Percentiles rank a stretch among this genome's conserved stretches.
Conservation (phyloP, 257 asterid species). For the Thymus quinquecostatus region DNA sequence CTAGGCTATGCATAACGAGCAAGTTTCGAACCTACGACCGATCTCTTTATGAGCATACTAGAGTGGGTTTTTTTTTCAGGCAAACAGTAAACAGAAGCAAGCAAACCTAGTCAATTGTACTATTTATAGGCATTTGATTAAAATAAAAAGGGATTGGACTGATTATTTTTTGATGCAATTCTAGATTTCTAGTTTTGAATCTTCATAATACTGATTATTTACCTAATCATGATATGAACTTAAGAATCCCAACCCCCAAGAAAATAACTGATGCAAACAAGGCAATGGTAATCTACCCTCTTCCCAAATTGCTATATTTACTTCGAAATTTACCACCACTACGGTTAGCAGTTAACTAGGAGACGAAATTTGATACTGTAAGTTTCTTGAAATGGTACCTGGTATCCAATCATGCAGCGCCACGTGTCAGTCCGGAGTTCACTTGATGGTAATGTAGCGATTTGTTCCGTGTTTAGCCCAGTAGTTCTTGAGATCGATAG, state of each 20-base stretch:
- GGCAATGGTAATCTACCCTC: background rate
- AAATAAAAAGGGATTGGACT: background rate
- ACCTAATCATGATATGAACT: background rate
- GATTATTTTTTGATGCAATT: background rate
- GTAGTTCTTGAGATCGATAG: constrained; percentile 67
- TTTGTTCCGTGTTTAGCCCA: constrained; percentile 91
- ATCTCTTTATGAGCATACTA: no score
- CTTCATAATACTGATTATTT: background rate
- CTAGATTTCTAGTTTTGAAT: background rate
- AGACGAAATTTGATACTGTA: background rate
- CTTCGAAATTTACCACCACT: constrained; percentile 1
- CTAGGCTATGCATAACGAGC: background rate
- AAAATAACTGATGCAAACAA: constrained; percentile 1
- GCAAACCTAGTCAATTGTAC: no score
- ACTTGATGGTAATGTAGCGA: constrained; percentile 72
- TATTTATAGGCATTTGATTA: no score
- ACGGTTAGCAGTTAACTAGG: constrained; percentile 5
- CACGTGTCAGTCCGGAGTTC: background rate
- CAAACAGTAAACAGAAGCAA: no score
- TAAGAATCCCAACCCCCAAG: background rate
- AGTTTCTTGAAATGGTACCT: background rate
- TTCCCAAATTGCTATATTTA: constrained; percentile 6
- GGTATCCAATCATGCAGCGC: background rate
- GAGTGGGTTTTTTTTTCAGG: no score
- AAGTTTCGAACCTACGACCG: background rate